Base-by-base conservation (phyloP, 2,329 filamentous ascomycete species). In the Diaporthe australafricana region DNA sequence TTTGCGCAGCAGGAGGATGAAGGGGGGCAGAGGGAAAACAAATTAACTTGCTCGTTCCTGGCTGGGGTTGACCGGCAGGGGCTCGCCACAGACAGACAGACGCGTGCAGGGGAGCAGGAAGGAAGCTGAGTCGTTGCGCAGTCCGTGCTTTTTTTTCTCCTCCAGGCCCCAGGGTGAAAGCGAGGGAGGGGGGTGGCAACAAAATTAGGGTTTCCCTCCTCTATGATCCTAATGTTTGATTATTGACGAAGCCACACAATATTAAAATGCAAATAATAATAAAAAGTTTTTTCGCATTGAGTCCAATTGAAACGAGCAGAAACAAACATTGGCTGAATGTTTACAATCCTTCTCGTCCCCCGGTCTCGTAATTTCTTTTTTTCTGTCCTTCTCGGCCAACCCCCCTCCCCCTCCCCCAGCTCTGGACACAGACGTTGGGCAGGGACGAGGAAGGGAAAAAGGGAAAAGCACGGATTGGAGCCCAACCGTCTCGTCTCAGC, bases 401-500 rank as follows among this genome's bases (percentile, higher is more conserved):
- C 32, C 22, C 55, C 7, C 35, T 3, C 55, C 55, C 55, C n/a
- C 7, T 16, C 32, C 7, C n/a, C n/a, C n/a, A n/a, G n/a, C n/a
- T 6, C 5, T 25, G 17, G 25, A 25, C 6, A 55, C 30, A 16
- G 20, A n/a, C 60, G 60, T 65, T 50, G 45, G 60, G 60, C 60
- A 50, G 45, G 22, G 30, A 27, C 47, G 30, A n/a, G n/a, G n/a
- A n/a, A n/a, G n/a, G n/a, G n/a, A n/a, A n/a, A n/a, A n/a, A n/a
- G n/a, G n/a, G n/a, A n/a, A n/a, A n/a, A n/a, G n/a, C n/a, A n/a
- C n/a, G n/a, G n/a, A 38, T 65, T 50, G 45, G n/a, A 48, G 42
- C 60, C 42, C 60, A 65, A 65, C 60, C 60, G 45, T 65, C 45
- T 65, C 60, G 45, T 65, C 45, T 65, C 45, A 50, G 45, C 60